Evolutionary conservation across 768 basidiomycete genomes (phyloP).

Genomic region (Coprinellus aureogranulatus): DNA sequence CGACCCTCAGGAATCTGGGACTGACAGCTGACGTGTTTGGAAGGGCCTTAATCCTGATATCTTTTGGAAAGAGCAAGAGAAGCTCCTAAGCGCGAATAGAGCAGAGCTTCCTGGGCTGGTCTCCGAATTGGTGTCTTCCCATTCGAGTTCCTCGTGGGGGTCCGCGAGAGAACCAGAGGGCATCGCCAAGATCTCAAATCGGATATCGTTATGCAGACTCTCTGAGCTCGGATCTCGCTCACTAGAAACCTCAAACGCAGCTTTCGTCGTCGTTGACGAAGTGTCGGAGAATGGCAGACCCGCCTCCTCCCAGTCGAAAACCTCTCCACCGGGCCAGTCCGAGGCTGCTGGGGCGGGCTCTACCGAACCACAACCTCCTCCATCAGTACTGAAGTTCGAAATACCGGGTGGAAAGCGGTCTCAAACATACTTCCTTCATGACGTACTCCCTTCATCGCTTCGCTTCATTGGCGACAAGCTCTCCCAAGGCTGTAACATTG

Average conservation of each 20-base stretch:
- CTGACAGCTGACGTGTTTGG: no score
- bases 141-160: not conserved
- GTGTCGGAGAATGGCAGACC: no score
- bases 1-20: no score
- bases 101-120: conserved; percentile 51
- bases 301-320: no score
- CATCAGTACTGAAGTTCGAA: conserved; percentile 8
- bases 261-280: conserved; percentile 28
- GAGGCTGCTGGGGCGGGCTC: no score
- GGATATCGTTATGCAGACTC: not conserved
- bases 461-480: conserved; percentile 45
- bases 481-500: conserved; percentile 31
- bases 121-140: conserved; percentile 21
- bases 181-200: not conserved
- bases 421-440: conserved; percentile 10
- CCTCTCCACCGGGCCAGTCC: no score
- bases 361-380: not conserved
- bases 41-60: conserved; percentile 73
- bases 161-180: not conserved
- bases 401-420: conserved; percentile 1
- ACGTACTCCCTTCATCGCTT: conserved; percentile 10
- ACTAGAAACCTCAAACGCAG: conserved; percentile 6
- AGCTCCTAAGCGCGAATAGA: conserved; percentile 47
- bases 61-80: conserved; percentile 63
- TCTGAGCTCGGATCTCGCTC: not conserved